Evolutionary conservation across 345 rosid species (phyloP), one percentile per base, ranked within the genome.

Genomic region (Hibiscus syriacus): DNA sequence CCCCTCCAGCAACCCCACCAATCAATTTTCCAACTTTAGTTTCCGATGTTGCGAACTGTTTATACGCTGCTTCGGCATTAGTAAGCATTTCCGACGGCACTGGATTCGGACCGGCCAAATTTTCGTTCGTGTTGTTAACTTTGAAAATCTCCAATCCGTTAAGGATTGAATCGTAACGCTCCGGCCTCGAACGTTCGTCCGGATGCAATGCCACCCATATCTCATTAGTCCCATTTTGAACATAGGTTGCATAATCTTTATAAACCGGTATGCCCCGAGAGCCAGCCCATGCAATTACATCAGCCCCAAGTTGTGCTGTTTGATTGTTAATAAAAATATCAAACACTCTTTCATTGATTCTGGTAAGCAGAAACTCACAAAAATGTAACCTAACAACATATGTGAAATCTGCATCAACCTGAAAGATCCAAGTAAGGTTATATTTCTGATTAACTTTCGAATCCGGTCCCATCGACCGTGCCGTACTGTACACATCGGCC

Each of bases 91-190:
- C 61, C 7, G 88, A 82, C 14, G 80, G 75, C 36, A 70, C 79
- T 1, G 90, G 87, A 70, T 85, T 82, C 0, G 61, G 82, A 20
- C 84, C 87, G 2, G 93, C 90, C 72, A 85, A 71, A 70, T 72
- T 83, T 19, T 67, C 56, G 3, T 19, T 43, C 38, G 62, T 30
- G 63, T 82, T 84, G 41, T 70, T 77, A 23, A 82, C 53, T 83
- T 87, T 87, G 72, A 85, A 85, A 54, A 87, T 64, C 78, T 87
- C 90, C 32, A 87, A 41, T 23, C 90, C 88, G 61, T 77, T 87
- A 27, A 85, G 76, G 45, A 80, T 63, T 6, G 86, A 72, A 43
- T 84, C 88, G 10, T 36, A 73, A 66, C 32, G 79, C 26, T 83
- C 77, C 0, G 90, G 87, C 27, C 78, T 72, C 61, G 46, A 55